phyloP scores from a whole-genome alignment of 441 rosid genomes.

The Populus trichocarpa region DNA sequence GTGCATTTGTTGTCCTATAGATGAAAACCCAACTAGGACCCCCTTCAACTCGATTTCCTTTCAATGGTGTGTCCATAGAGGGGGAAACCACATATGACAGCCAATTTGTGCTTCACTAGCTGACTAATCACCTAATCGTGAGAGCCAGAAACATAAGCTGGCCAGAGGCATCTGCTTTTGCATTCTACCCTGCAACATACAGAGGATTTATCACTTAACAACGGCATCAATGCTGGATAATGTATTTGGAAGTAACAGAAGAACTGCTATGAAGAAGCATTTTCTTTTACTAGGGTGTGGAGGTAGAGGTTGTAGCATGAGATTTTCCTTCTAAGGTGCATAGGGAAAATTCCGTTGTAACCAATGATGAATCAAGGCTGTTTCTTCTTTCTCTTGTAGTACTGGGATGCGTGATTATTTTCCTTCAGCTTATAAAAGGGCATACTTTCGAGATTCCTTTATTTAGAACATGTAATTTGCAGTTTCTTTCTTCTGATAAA shows the following conservation, averaged over 20 bases:
- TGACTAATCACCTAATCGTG: constrained; percentile 3
- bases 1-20: background rate
- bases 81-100: background rate
- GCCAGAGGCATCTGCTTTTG: background rate
- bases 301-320: background rate
- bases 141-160: background rate
- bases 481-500: background rate
- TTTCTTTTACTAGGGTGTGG: background rate
- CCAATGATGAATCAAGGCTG: background rate
- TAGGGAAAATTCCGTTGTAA: background rate
- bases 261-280: background rate
- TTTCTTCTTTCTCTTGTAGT: background rate
- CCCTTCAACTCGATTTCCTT: background rate
- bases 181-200: background rate
- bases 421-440: background rate
- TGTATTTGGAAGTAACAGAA: background rate
- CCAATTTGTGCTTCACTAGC: background rate
- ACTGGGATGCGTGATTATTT: background rate
- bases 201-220: background rate
- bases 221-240: background rate
- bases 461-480: background rate
- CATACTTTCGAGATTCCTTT: background rate
- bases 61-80: background rate
- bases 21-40: background rate
- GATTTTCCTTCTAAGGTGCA: background rate